These are phyloP conservation scores for Jasminum sambac DNA, from an alignment of 257 asterid species.

Conservation along the genomic window DNA sequence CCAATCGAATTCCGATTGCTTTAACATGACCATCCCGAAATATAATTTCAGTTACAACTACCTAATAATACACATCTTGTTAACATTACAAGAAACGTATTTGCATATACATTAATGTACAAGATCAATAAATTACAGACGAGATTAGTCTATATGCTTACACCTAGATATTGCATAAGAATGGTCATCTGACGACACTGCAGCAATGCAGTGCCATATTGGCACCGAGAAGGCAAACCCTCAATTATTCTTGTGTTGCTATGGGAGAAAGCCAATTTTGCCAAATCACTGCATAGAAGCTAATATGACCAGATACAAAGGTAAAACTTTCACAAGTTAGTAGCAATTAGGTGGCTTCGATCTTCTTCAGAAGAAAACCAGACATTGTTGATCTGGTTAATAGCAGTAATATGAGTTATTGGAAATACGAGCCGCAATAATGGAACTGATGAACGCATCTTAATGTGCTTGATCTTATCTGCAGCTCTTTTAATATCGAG, in stretches of 20 bases:
- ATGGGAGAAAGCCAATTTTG: neutral
- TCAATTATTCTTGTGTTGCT: neutral
- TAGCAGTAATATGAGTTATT: conserved; percentile 59
- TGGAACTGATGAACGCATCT: conserved; percentile 48
- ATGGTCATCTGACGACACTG: neutral
- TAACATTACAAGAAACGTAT: neutral
- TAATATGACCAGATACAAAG: neutral
- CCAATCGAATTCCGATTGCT: neutral
- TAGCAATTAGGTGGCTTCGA: conserved; percentile 20
- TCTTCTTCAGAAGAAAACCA: conserved; percentile 26
- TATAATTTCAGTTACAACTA: neutral
- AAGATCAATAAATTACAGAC: neutral
- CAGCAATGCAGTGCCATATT: neutral
- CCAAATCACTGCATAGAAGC: neutral
- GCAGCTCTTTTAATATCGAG: conserved; percentile 45
- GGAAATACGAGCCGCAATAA: conserved; percentile 78
- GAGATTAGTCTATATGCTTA: neutral
- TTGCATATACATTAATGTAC: neutral
- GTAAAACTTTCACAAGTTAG: neutral
- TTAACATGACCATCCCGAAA: neutral
- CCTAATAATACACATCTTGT: neutral
- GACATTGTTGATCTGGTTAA: conserved; percentile 41
- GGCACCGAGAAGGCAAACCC: neutral
- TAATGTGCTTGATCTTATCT: conserved; percentile 46
- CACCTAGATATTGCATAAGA: neutral